Evolutionary conservation across 2,329 filamentous ascomycete genomes (phyloP).

Genomic region (Dryadomyces quercus-mongolicae): DNA sequence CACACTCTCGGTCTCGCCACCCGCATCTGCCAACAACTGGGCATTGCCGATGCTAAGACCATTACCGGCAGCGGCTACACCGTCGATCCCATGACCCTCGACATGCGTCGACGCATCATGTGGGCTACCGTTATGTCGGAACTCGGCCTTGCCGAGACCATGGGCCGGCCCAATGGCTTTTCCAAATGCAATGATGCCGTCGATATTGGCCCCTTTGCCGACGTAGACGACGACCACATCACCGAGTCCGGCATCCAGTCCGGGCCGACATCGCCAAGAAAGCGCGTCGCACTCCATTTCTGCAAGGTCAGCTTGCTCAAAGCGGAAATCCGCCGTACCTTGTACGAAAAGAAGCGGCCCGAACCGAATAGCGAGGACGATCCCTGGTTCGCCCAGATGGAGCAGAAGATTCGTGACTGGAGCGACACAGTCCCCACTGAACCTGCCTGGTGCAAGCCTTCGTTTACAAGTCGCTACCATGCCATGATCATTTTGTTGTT

Average conservation of each 20-base stretch:
- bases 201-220: conserved; percentile 74
- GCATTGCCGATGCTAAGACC: conserved; percentile 79
- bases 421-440: conserved; percentile 62
- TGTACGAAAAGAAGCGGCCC: conserved; percentile 74
- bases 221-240: conserved; percentile 74
- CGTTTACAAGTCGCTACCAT: conserved; percentile 65
- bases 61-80: conserved; percentile 53
- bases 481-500: conserved; percentile 83
- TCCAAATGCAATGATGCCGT: conserved; percentile 72
- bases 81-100: conserved; percentile 62
- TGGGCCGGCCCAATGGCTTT: conserved; percentile 79
- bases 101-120: conserved; percentile 77
- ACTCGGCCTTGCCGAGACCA: conserved; percentile 71
- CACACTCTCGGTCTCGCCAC: conserved; percentile 84
- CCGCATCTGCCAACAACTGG: conserved; percentile 78
- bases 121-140: conserved; percentile 89
- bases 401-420: conserved; percentile 70
- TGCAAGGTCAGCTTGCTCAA: conserved; percentile 84
- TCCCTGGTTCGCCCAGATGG: conserved; percentile 77
- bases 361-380: conserved; percentile 70
- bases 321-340: conserved; percentile 70
- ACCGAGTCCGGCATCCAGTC: conserved; percentile 61
- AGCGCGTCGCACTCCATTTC: conserved; percentile 83
- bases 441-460: conserved; percentile 60
- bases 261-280: conserved; percentile 65